These are phyloP conservation scores for Fusarium acutatum DNA, from an alignment of 2,329 filamentous ascomycete genomes.

Conservation along the genomic window DNA sequence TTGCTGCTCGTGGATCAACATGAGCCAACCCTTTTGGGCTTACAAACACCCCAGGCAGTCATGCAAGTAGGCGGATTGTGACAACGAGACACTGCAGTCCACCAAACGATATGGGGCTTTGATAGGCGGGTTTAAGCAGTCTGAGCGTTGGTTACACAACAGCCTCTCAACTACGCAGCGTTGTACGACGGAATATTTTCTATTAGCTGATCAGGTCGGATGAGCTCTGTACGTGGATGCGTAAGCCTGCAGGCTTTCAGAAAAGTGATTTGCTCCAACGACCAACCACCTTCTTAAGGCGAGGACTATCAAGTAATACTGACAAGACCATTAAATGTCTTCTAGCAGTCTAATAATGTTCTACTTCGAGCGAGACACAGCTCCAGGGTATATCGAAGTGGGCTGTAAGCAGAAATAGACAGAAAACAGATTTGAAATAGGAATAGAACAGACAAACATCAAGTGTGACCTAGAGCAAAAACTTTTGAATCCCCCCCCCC, in stretches of 20 bases:
- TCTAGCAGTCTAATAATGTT: slow-evolving; percentile 6
- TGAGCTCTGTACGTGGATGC: neutral
- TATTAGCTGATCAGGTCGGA: slow-evolving; percentile 9
- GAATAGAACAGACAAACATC: slow-evolving; percentile 6
- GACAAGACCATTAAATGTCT: neutral
- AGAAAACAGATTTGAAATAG: slow-evolving; percentile 10
- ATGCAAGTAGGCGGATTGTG: neutral
- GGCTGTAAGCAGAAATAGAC: slow-evolving; percentile 11
- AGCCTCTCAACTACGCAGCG: neutral
- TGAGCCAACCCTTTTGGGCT: neutral
- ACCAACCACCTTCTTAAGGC: neutral
- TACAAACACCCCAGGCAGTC: neutral
- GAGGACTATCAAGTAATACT: neutral
- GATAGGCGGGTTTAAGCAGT: slow-evolving; percentile 6
- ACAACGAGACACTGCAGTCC: neutral
- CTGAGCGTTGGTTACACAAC: slow-evolving; percentile 18
- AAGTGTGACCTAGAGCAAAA: slow-evolving; percentile 36
- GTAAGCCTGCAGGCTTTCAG: neutral
- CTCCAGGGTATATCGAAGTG: slow-evolving; percentile 15
- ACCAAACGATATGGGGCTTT: neutral
- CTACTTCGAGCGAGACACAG: neutral
- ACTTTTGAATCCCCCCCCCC: slow-evolving; percentile 39
- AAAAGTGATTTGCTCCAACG: neutral
- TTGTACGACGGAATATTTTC: slow-evolving; percentile 7
- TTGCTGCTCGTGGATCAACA: neutral